phyloP scores from a whole-genome alignment of 768 basidiomycete genomes.

The Lepiota brunneoincarnata region DNA sequence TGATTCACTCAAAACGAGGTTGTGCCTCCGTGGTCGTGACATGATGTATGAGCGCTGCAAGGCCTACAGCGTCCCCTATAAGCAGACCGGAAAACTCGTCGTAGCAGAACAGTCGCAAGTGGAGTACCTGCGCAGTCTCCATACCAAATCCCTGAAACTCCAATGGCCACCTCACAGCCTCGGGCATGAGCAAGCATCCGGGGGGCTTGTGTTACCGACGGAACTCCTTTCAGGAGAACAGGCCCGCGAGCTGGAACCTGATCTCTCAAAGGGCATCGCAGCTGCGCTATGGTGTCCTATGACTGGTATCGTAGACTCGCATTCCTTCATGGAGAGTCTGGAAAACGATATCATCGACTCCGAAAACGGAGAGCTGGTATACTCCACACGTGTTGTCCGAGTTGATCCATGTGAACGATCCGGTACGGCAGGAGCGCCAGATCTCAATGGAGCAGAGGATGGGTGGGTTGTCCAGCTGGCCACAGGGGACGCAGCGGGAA shows the following conservation, averaged over 20 bases:
- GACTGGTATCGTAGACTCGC: constrained; percentile 90
- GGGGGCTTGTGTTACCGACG: constrained; percentile 51
- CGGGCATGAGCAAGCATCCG: constrained; percentile 11
- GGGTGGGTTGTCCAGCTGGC: constrained; percentile 91
- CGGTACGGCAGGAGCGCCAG: constrained; percentile 17
- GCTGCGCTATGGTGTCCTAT: constrained; percentile 79
- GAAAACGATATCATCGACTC: constrained; percentile 79
- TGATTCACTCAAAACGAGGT: constrained; percentile 77
- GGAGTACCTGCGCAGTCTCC: constrained; percentile 67
- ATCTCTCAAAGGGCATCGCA: constrained; percentile 67
- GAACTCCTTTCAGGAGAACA: constrained; percentile 65
- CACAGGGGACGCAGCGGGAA: constrained; percentile 43
- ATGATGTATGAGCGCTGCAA: constrained; percentile 80
- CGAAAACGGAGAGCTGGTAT: constrained; percentile 67
- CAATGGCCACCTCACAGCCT: constrained; percentile 44
- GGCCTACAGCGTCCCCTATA: constrained; percentile 57
- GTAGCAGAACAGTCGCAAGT: constrained; percentile 71
- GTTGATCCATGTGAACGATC: constrained; percentile 60
- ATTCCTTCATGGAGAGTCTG: constrained; percentile 77
- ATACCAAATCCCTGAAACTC: constrained; percentile 57
- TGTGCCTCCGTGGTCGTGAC: constrained; percentile 85
- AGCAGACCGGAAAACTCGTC: constrained; percentile 85
- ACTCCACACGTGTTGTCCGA: constrained; percentile 80
- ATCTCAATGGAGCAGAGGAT: constrained; percentile 33
- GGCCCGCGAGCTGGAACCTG: constrained; percentile 77